Conservation (phyloP, 2,329 filamentous ascomycete species). For the Cytospora mali region DNA sequence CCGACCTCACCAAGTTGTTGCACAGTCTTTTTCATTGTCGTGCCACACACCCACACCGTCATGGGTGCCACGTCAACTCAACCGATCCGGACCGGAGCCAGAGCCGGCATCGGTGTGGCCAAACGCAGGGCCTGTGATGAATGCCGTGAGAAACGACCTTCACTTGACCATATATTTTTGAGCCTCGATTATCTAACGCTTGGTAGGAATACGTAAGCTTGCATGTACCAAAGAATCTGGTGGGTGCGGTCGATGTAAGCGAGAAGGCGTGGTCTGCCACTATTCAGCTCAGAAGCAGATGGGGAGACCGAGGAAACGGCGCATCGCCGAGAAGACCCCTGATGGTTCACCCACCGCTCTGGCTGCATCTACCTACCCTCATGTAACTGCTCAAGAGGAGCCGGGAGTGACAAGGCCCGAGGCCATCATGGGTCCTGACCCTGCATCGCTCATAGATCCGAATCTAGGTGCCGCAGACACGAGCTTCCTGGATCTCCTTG, state of each 20-base stretch:
- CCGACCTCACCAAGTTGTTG: background rate
- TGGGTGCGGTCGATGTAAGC: constrained; percentile 61
- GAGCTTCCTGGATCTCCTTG: constrained; percentile 43
- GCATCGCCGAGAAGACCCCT: constrained; percentile 37
- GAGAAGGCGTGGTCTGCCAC: constrained; percentile 59
- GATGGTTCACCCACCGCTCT: background rate
- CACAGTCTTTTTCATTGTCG: background rate
- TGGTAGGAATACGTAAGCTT: constrained; percentile 61
- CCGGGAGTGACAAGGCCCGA: background rate
- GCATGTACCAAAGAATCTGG: constrained; percentile 65
- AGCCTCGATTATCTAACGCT: constrained; percentile 6
- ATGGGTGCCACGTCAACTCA: constrained; percentile 2
- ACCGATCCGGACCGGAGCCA: background rate
- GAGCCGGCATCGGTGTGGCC: background rate
- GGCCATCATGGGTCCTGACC: constrained; percentile 36
- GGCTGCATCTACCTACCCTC: constrained; percentile 1
- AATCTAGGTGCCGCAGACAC: constrained; percentile 33
- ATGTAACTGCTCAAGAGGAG: background rate
- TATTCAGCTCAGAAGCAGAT: constrained; percentile 69
- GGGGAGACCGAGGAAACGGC: constrained; percentile 65
- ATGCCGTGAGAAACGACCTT: constrained; percentile 54
- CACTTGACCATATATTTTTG: background rate
- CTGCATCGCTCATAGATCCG: constrained; percentile 36
- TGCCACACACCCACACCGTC: background rate
- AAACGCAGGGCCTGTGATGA: constrained; percentile 69